phyloP scores from a whole-genome alignment of 139 green algal species.

The Protoeuglena noctilucae region DNA sequence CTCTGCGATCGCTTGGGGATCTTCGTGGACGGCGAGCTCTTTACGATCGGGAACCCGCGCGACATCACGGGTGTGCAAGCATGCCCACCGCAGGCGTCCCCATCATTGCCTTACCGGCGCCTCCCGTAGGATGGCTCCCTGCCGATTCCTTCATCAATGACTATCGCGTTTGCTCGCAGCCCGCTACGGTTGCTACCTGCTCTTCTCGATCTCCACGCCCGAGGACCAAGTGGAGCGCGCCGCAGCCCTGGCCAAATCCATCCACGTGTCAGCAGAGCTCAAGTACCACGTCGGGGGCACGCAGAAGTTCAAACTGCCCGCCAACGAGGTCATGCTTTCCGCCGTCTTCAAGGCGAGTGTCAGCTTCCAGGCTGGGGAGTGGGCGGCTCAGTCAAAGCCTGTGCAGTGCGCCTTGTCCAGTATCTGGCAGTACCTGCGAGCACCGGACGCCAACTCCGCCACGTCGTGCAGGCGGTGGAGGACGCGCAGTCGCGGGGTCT shows the following conservation, averaged over 20 bases:
- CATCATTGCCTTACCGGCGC: constrained; percentile 2
- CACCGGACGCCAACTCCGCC: neutral
- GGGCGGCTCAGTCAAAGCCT: constrained; percentile 22
- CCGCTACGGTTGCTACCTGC: constrained; percentile 42
- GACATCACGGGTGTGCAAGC: constrained; percentile 20
- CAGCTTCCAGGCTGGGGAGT: constrained; percentile 33
- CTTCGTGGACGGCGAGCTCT: constrained; percentile 42
- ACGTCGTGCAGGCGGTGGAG: constrained; percentile 5
- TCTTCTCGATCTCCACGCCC: constrained; percentile 61
- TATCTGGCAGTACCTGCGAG: neutral
- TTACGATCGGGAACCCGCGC: constrained; percentile 36
- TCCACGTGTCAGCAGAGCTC: constrained; percentile 25
- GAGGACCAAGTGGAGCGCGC: constrained; percentile 25
- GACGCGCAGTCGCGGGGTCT: neutral
- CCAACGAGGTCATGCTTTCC: constrained; percentile 14
- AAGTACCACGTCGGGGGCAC: constrained; percentile 50
- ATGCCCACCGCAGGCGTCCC: constrained; percentile 13
- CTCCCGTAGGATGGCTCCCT: too few relatives aligned
- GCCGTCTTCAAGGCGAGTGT: constrained; percentile 22
- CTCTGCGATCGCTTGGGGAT: constrained; percentile 69
- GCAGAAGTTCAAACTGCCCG: constrained; percentile 47
- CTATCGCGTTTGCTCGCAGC: constrained; percentile 61
- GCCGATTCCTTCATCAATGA: neutral
- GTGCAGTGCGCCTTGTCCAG: constrained; percentile 11
- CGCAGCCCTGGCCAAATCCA: constrained; percentile 21